Base-by-base conservation (phyloP, 2,329 filamentous ascomycete genomes). In the Diaporthe amygdali region DNA sequence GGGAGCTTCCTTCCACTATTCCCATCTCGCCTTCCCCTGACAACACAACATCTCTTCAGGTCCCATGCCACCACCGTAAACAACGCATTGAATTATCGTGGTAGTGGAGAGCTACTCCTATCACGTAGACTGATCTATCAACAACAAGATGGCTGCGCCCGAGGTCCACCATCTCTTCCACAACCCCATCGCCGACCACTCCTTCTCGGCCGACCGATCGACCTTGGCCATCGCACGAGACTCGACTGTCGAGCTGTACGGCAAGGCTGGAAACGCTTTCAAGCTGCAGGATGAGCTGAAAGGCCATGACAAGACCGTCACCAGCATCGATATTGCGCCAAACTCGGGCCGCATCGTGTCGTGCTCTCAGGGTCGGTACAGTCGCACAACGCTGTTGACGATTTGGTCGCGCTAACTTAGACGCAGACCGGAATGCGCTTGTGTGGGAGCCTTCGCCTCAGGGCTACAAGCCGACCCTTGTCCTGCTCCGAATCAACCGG, bases 91-190 rank as follows among this genome's bases (percentile, higher is more conserved):
- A 59, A 41, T 61, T 47, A 49, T 12, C 51, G 86, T 90, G 93
- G 89, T 96, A 98, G 96, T 98, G 92, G 96, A 98, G 96, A 97
- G 94, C 90, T 94, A 82, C 94, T 97, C 94, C 94, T 96, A 94
- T 93, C 92, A 87, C 85, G 70, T 70, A 68, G 64, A n/a, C 66
- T 71, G 54, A 17, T 61, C 14, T 66, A 71, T 44, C 67, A 63
- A 66, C 22, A 67, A 74, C 81, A 88, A 67, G 72, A 98, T 98
- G 96, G 87, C 94, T 69, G 82, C 92, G 72, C 94, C 95, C 75
- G 94, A 98, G 88, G 93, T 97, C 71, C 94, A 98, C 84, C 95
- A 98, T 80, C 92, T 99, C 76, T 99, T 99, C 86, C 95, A 98
- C 86, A 91, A 93, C 77, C 95, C 96, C 73, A 98, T 99, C 80